Percentiles rank a stretch among this genome's conserved stretches.
Conservation (phyloP, 192 early-diverging fungal species). For the Ambispora gerdemannii region DNA sequence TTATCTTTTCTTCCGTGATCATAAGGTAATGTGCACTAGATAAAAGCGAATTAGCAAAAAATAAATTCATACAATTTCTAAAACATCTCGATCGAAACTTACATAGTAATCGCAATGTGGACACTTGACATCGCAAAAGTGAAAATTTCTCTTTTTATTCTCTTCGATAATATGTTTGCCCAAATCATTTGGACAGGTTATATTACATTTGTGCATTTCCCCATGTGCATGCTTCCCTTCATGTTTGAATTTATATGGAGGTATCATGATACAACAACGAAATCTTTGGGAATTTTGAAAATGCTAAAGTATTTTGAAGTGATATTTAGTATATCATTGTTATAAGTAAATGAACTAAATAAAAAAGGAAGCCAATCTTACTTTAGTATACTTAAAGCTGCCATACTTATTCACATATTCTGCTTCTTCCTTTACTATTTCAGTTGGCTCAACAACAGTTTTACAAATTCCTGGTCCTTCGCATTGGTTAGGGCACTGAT, state of each 20-base stretch:
- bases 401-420: constrained; percentile 33
- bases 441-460: constrained; percentile 20
- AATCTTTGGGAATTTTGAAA: background rate
- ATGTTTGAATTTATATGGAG: constrained; percentile 16
- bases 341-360: background rate
- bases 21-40: constrained; percentile 14
- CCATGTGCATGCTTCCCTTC: constrained; percentile 9
- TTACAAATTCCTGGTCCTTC: constrained; percentile 27
- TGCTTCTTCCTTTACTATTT: constrained; percentile 39
- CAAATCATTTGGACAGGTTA: background rate
- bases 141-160: background rate
- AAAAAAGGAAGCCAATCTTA: constrained; percentile 6
- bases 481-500: constrained; percentile 29
- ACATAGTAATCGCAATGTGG: constrained; percentile 24
- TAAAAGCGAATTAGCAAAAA: background rate
- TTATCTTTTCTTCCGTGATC: background rate
- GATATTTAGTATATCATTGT: background rate
- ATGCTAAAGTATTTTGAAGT: background rate
- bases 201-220: background rate
- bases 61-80: background rate
- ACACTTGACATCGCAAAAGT: constrained; percentile 22
- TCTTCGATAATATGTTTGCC: background rate
- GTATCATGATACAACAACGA: constrained; percentile 17
- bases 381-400: constrained; percentile 30
- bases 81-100: background rate